phyloP scores from a whole-genome alignment of 495 filamentous ascomycete genomes.

The Daldinia caldariorum region DNA sequence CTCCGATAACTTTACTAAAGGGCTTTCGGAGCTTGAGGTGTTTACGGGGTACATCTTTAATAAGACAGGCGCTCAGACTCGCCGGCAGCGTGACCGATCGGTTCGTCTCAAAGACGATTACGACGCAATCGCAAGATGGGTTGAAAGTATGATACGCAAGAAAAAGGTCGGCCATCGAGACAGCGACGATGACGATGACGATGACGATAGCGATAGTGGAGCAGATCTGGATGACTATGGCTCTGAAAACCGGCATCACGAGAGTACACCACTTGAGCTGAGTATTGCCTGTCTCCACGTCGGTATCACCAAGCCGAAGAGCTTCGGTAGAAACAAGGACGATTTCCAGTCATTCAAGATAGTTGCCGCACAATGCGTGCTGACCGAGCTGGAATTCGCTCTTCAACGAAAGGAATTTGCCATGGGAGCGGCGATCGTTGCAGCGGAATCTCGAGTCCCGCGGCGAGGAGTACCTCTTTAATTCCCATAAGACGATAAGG shows the following conservation, averaged over 20 bases:
- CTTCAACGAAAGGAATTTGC: constrained; percentile 19
- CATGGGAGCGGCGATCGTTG: constrained; percentile 22
- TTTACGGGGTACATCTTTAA: constrained; percentile 79
- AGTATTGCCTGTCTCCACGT: constrained; percentile 54
- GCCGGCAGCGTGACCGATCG: constrained; percentile 70
- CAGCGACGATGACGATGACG: constrained; percentile 30
- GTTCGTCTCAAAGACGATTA: constrained; percentile 70
- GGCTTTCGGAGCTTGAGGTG: constrained; percentile 77
- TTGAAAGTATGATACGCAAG: constrained; percentile 59
- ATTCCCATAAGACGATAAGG: neutral
- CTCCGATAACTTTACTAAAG: constrained; percentile 65
- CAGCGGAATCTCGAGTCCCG: neutral
- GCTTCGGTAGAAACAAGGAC: constrained; percentile 19
- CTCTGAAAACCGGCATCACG: neutral
- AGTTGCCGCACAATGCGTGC: constrained; percentile 51
- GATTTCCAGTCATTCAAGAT: constrained; percentile 54
- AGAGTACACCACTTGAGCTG: constrained; percentile 47
- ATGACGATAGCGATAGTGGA: neutral
- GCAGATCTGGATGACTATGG: neutral
- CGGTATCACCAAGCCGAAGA: constrained; percentile 16
- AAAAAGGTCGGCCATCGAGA: constrained; percentile 44
- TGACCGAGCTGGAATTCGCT: constrained; percentile 49
- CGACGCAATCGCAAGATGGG: constrained; percentile 59
- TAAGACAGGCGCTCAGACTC: constrained; percentile 65
- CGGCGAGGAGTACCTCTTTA: neutral